Evolutionary conservation across 345 rosid genomes (phyloP).

Genomic region (Anastatica hierochuntica): DNA sequence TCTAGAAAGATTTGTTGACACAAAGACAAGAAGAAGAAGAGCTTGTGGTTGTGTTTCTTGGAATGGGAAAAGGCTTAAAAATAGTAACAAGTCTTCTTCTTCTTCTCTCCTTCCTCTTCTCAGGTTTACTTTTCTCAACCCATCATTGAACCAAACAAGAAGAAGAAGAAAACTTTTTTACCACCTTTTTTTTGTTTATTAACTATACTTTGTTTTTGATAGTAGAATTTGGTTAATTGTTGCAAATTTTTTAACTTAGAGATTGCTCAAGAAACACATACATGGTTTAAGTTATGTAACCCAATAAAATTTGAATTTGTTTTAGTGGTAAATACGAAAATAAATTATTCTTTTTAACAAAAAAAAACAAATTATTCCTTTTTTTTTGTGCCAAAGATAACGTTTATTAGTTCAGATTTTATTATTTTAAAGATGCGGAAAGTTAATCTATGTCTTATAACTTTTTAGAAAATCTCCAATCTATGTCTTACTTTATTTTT

Average conservation of each 20-base stretch:
- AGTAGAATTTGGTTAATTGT: too few relatives aligned
- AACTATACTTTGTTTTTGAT: too few relatives aligned
- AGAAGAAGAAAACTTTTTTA: neutral
- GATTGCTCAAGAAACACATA: neutral
- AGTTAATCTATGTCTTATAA: slow-evolving; percentile 1
- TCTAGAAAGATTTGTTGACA: neutral
- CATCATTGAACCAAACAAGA: too few relatives aligned
- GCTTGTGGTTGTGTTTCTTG: slow-evolving; percentile 4
- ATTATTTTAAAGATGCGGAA: slow-evolving; percentile 2
- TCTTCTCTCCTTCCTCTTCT: slow-evolving; percentile 13
- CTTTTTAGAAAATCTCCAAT: neutral
- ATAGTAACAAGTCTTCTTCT: slow-evolving; percentile 17
- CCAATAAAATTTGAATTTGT: neutral
- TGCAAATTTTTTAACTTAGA: too few relatives aligned
- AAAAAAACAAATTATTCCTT: too few relatives aligned
- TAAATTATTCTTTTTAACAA: neutral
- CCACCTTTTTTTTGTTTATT: neutral
- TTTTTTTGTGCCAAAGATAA: too few relatives aligned
- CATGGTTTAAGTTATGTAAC: neutral
- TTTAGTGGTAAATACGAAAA: neutral
- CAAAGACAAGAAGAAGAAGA: slow-evolving; percentile 3
- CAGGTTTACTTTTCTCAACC: slow-evolving; percentile 20
- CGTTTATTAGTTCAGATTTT: neutral
- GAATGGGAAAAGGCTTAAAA: slow-evolving; percentile 21
- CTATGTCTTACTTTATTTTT: neutral